Conservation (phyloP, 1,284 basidiomycete species). For the Leccinum variabile region DNA sequence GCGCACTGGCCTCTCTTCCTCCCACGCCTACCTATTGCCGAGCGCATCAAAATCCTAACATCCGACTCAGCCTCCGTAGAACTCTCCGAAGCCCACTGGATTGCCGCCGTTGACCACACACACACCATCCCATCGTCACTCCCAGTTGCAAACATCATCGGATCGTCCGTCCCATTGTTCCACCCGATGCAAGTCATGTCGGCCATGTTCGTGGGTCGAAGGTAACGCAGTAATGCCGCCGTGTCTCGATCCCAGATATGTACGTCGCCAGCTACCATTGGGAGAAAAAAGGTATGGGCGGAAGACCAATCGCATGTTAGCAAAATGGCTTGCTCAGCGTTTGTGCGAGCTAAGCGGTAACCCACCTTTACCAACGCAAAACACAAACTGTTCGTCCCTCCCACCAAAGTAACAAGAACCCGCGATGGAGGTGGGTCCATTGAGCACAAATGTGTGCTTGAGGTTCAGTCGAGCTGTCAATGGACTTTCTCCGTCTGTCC, state of each 20-base stretch:
- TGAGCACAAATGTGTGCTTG: slow-evolving; percentile 71
- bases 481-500: slow-evolving; percentile 29
- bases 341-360: neutral
- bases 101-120: no score
- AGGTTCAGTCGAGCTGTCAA: slow-evolving; percentile 49
- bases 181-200: no score
- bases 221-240: no score
- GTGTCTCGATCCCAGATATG: slow-evolving; percentile 49
- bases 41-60: no score
- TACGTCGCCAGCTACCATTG: slow-evolving; percentile 71
- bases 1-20: no score
- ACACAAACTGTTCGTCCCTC: slow-evolving; percentile 67
- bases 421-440: slow-evolving; percentile 67
- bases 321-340: neutral
- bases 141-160: no score
- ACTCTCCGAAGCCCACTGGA: no score
- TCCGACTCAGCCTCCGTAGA: no score
- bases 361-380: slow-evolving; percentile 74
- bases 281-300: neutral
- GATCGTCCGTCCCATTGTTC: no score
- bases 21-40: no score
- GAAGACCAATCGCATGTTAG: neutral
- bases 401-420: slow-evolving; percentile 80
- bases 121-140: no score
- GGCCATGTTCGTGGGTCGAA: no score